Evolutionary conservation across 2,329 filamentous ascomycete species (phyloP).

Genomic region (Orbilia oligospora): DNA sequence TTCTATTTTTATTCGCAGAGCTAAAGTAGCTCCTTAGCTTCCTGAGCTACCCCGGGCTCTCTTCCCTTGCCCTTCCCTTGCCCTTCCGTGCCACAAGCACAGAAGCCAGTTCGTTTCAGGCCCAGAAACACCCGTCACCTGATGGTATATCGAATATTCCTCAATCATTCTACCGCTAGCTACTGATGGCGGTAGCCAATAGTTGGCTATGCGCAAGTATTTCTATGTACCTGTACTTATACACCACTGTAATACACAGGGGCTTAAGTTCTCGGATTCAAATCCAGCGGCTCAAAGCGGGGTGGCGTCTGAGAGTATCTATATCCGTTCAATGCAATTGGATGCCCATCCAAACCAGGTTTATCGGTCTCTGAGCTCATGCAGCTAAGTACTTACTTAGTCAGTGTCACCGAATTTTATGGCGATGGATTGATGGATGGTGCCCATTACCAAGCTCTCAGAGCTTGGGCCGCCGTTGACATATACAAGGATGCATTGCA

Average conservation of each 20-base stretch:
- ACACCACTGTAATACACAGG: background rate
- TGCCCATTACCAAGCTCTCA: background rate
- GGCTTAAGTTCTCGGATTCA: background rate
- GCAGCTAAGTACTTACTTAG: too few species aligned
- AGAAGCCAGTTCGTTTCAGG: conserved; percentile 13
- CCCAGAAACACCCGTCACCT: conserved; percentile 20
- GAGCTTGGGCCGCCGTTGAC: conserved; percentile 13
- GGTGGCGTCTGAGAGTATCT: background rate
- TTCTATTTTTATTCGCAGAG: conserved; percentile 57
- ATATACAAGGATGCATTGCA: conserved; percentile 19
- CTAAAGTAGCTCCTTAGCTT: background rate
- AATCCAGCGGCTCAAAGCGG: background rate
- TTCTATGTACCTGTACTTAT: background rate
- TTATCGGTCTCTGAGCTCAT: too few species aligned
- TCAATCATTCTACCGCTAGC: background rate
- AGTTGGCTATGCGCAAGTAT: background rate
- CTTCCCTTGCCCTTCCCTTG: conserved; percentile 17
- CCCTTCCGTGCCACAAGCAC: conserved; percentile 32
- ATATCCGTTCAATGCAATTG: background rate
- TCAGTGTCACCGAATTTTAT: too few species aligned
- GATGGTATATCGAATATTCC: conserved; percentile 18
- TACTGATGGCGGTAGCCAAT: background rate
- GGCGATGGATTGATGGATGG: background rate
- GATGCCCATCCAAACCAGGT: too few species aligned
- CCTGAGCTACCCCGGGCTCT: conserved; percentile 9